A percentile compares a stretch with the other conserved stretches of the same genome.
Evolutionary conservation across 148 eudicot species (phyloP).

Genomic region (Oxyria digyna): DNA sequence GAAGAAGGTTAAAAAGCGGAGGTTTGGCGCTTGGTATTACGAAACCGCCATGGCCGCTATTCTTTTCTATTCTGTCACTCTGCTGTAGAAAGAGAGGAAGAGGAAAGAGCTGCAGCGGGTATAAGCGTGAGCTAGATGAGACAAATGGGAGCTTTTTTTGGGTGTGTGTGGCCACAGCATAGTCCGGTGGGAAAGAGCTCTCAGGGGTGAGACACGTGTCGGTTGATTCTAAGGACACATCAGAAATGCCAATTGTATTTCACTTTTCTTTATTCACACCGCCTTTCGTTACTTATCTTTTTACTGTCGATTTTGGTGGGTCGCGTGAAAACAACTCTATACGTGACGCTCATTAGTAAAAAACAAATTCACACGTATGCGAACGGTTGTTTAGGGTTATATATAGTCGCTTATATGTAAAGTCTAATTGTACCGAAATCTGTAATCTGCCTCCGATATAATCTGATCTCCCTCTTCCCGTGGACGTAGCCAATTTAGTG

Average conservation of each 20-base stretch:
- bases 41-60: slow-evolving; percentile 5
- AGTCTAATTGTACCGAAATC: no score
- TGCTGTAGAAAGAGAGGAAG: not conserved
- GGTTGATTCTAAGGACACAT: not conserved
- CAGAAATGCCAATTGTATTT: not conserved
- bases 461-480: no score
- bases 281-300: not conserved
- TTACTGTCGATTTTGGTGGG: no score
- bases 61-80: slow-evolving; percentile 1
- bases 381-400: no score
- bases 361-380: no score
- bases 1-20: not conserved
- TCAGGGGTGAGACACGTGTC: not conserved
- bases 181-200: not conserved
- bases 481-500: no score
- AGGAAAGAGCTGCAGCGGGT: not conserved
- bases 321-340: no score
- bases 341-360: no score
- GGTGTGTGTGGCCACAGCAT: not conserved
- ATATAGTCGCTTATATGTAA: no score
- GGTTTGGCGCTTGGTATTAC: slow-evolving; percentile 6
- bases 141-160: not conserved
- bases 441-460: no score
- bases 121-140: not conserved
- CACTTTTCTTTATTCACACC: not conserved